These are phyloP conservation scores for Chondrostereum purpureum DNA, from an alignment of 1,284 basidiomycete genomes.

Conservation along the genomic window DNA sequence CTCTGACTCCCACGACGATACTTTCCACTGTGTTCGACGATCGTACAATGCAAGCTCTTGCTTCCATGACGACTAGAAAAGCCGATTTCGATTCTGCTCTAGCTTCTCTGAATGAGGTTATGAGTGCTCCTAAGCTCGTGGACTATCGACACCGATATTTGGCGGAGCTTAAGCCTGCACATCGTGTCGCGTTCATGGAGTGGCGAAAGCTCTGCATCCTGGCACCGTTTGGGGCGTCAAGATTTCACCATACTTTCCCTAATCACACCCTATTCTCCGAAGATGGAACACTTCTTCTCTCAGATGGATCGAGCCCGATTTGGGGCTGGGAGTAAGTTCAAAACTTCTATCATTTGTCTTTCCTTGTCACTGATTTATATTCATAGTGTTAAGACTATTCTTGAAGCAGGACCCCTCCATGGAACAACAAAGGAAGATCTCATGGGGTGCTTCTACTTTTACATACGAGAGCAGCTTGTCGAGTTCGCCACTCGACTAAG, in stretches of 20 bases:
- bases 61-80: neutral
- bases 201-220: slow-evolving; percentile 33
- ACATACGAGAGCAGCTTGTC: slow-evolving; percentile 29
- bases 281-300: slow-evolving; percentile 23
- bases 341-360: too few relatives aligned
- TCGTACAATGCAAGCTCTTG: neutral
- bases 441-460: slow-evolving; percentile 40
- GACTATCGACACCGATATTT: slow-evolving; percentile 28
- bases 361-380: too few relatives aligned
- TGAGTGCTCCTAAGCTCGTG: slow-evolving; percentile 21
- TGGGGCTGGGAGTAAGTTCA: slow-evolving; percentile 33
- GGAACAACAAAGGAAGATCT: slow-evolving; percentile 31
- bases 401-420: slow-evolving; percentile 24
- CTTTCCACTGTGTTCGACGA: slow-evolving; percentile 1
- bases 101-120: slow-evolving; percentile 19
- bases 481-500: slow-evolving; percentile 27
- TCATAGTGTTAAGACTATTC: slow-evolving; percentile 20
- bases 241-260: slow-evolving; percentile 26
- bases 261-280: slow-evolving; percentile 32
- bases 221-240: slow-evolving; percentile 33
- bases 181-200: slow-evolving; percentile 30
- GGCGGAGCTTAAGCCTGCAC: slow-evolving; percentile 26
- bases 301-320: slow-evolving; percentile 26
- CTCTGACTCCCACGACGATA: slow-evolving; percentile 13
- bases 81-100: slow-evolving; percentile 11